phyloP scores from a whole-genome alignment of 2,329 filamentous ascomycete genomes.

The Colletotrichum sp. region DNA sequence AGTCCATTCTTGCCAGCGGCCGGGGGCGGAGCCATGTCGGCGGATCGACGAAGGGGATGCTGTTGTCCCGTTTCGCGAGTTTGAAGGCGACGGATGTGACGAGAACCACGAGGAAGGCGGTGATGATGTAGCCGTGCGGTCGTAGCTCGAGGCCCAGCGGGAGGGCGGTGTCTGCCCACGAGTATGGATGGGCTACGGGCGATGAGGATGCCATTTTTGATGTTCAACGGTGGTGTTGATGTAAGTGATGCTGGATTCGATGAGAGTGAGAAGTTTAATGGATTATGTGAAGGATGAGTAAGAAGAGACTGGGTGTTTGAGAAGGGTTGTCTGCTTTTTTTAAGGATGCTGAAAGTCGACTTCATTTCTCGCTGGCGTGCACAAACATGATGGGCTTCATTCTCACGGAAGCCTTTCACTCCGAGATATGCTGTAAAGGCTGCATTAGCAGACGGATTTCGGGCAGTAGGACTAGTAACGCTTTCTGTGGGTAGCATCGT shows the following conservation, averaged over 20 bases:
- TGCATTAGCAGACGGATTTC: neutral
- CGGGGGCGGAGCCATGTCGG: neutral
- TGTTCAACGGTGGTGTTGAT: neutral
- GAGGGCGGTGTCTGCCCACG: neutral
- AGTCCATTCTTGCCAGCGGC: neutral
- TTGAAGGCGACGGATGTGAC: neutral
- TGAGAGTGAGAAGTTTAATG: too few species aligned
- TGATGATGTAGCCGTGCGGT: neutral
- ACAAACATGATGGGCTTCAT: neutral
- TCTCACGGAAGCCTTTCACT: neutral
- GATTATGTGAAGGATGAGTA: neutral
- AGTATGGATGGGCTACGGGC: neutral
- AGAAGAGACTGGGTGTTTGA: neutral
- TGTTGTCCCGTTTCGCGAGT: neutral
- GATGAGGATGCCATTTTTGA: neutral
- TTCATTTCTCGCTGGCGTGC: neutral
- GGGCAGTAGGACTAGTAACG: neutral
- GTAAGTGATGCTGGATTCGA: neutral
- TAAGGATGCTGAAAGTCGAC: neutral
- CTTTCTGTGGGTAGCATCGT: neutral
- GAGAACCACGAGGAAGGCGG: neutral
- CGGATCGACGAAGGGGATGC: neutral
- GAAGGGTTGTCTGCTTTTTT: neutral
- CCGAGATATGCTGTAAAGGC: accelerated
- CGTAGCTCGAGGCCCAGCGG: neutral